Conservation (phyloP, 2,329 filamentous ascomycete genomes). For the Ceratocystiopsis minuta region DNA sequence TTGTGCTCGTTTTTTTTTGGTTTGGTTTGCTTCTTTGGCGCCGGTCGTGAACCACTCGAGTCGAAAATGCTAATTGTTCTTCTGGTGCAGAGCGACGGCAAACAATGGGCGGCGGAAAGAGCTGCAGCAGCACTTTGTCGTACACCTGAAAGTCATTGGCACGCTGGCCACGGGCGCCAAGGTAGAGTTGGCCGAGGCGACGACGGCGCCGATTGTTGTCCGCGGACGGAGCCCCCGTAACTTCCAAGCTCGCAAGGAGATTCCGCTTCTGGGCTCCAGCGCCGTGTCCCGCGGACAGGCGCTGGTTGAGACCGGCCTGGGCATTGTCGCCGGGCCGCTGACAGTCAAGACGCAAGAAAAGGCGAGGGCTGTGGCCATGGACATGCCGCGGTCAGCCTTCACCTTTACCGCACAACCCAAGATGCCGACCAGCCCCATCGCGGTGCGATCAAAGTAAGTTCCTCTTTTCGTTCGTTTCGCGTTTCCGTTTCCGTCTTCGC, state of each 20-base stretch:
- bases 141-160: slow-evolving; percentile 71
- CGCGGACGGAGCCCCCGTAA: slow-evolving; percentile 84
- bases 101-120: slow-evolving; percentile 93
- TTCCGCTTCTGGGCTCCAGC: slow-evolving; percentile 64
- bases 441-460: slow-evolving; percentile 41
- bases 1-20: slow-evolving; percentile 3
- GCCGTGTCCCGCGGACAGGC: slow-evolving; percentile 64
- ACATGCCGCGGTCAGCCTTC: slow-evolving; percentile 37
- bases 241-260: slow-evolving; percentile 85
- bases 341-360: slow-evolving; percentile 38
- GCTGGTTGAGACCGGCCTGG: slow-evolving; percentile 42
- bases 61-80: background rate
- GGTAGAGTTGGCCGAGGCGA: slow-evolving; percentile 63
- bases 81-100: slow-evolving; percentile 52
- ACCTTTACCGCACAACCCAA: slow-evolving; percentile 38
- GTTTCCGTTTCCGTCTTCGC: background rate
- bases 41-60: too few relatives aligned
- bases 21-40: background rate
- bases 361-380: slow-evolving; percentile 31
- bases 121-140: slow-evolving; percentile 86
- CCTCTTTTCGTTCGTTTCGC: background rate
- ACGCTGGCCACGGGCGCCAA: slow-evolving; percentile 72
- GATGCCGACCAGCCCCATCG: slow-evolving; percentile 32
- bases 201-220: slow-evolving; percentile 82
- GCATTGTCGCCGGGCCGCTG: slow-evolving; percentile 39